Conservation (phyloP, 441 rosid genomes). For the Eutrema salsugineum region DNA sequence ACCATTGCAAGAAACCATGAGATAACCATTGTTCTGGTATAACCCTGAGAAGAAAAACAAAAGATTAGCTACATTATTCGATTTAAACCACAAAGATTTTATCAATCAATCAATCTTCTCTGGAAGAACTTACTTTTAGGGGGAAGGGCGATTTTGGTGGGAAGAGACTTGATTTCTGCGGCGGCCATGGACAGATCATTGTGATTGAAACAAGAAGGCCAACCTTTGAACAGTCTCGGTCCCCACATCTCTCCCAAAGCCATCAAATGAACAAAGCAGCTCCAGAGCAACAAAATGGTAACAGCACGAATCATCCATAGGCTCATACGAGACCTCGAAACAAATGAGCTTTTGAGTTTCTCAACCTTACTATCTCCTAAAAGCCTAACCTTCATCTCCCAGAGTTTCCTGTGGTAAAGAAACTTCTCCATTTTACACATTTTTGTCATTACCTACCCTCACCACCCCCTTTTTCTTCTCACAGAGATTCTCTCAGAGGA, state of each 20-base stretch:
- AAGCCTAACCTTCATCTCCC: conserved; percentile 56
- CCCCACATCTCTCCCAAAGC: conserved; percentile 67
- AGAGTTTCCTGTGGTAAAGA: conserved; percentile 43
- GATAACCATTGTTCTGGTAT: conserved; percentile 67
- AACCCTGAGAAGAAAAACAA: conserved; percentile 37
- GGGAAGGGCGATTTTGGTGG: conserved; percentile 43
- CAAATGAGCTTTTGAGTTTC: conserved; percentile 48
- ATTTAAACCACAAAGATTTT: neutral
- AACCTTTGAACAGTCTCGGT: conserved; percentile 53
- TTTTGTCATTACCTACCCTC: neutral
- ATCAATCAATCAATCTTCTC: too few relatives aligned
- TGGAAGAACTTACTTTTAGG: conserved; percentile 50
- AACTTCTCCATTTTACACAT: conserved; percentile 56
- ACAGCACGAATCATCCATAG: conserved; percentile 60
- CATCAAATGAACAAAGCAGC: conserved; percentile 57
- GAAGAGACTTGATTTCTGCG: conserved; percentile 38
- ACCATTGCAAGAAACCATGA: conserved; percentile 81
- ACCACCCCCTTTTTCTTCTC: neutral
- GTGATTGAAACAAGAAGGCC: conserved; percentile 65
- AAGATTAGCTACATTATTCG: neutral
- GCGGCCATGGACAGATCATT: conserved; percentile 33
- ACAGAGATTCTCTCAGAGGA: conserved; percentile 22
- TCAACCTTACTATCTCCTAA: conserved; percentile 57
- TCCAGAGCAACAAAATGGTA: conserved; percentile 51
- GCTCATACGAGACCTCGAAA: conserved; percentile 48